These are phyloP conservation scores for Metarhizium album DNA, from an alignment of 2,329 filamentous ascomycete genomes.

Conservation along the genomic window DNA sequence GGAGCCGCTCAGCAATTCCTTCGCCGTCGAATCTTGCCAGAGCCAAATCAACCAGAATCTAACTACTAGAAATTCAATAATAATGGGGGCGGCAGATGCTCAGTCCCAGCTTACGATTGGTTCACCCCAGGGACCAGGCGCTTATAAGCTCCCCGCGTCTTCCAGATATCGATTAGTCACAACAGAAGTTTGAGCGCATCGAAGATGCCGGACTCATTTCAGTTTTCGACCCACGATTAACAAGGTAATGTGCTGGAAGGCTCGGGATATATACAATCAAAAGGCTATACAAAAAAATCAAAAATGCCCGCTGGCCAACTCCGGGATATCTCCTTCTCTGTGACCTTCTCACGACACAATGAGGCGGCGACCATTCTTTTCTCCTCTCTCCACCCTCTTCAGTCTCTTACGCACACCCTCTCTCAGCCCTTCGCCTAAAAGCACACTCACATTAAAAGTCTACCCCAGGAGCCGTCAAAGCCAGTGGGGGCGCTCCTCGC, in stretches of 20 bases:
- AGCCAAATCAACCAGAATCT: too few relatives aligned
- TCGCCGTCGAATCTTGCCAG: too few relatives aligned
- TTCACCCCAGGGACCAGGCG: too few relatives aligned
- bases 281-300: neutral
- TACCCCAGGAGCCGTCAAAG: neutral
- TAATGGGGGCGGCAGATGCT: too few relatives aligned
- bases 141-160: too few relatives aligned
- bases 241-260: neutral
- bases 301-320: neutral
- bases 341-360: neutral
- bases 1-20: too few relatives aligned
- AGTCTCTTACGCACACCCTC: neutral
- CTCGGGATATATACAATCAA: neutral
- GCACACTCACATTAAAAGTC: neutral
- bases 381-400: too few relatives aligned
- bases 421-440: neutral
- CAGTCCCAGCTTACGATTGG: too few relatives aligned
- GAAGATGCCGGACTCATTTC: too few relatives aligned
- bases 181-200: too few relatives aligned
- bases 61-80: too few relatives aligned
- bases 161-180: too few relatives aligned
- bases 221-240: neutral
- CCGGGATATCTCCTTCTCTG: neutral
- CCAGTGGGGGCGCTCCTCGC: constrained; percentile 30
- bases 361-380: neutral